Evolutionary conservation across 345 rosid species (phyloP).

Genomic region (Balakata baccata): DNA sequence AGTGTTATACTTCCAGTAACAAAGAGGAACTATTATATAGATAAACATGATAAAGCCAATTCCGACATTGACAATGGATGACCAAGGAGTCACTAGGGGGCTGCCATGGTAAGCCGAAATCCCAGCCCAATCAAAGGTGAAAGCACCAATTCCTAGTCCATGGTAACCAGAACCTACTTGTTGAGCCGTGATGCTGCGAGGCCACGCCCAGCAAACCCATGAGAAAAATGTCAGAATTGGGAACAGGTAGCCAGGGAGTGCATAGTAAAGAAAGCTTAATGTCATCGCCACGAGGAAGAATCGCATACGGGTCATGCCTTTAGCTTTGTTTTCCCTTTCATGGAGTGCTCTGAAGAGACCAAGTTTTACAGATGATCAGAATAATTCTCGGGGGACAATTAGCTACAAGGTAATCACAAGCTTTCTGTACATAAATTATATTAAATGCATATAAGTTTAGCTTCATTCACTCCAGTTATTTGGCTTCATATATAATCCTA

Average conservation of each 20-base stretch:
- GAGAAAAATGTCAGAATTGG: constrained; percentile 92
- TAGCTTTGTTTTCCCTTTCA: constrained; percentile 59
- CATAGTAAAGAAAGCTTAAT: constrained; percentile 77
- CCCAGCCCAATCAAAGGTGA: constrained; percentile 99
- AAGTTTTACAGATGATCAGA: not conserved
- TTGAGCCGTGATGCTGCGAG: constrained; percentile 84
- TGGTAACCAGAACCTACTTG: constrained; percentile 96
- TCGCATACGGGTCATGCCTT: constrained; percentile 70
- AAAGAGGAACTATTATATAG: constrained; percentile 82
- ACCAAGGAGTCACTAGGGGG: constrained; percentile 90
- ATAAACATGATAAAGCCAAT: constrained; percentile 90
- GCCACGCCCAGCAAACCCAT: constrained; percentile 96
- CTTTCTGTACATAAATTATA: not conserved
- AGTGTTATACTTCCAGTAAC: constrained; percentile 90
- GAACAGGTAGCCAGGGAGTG: constrained; percentile 84
- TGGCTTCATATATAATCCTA: constrained; percentile 5
- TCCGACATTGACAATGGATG: constrained; percentile 83
- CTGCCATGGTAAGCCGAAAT: constrained; percentile 98
- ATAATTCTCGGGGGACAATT: not conserved
- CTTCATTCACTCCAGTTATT: not conserved
- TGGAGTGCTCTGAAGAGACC: constrained; percentile 75
- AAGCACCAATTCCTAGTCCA: constrained; percentile 92
- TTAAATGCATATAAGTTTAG: not conserved
- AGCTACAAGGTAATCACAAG: not conserved
- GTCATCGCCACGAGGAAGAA: constrained; percentile 63